Conservation (phyloP, 139 green algal genomes). For the Microglena sp. region DNA sequence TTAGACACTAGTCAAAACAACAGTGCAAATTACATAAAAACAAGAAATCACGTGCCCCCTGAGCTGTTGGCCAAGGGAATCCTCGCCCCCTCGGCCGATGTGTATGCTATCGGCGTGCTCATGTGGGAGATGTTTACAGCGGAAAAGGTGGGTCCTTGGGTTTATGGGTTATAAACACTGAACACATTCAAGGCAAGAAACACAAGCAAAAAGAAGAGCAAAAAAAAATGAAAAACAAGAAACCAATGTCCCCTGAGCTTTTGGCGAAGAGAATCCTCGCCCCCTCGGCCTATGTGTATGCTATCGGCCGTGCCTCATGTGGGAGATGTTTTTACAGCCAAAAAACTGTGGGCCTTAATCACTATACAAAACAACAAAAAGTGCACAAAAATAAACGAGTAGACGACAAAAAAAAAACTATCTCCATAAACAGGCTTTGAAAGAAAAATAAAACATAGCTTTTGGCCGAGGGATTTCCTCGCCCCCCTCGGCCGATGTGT, state of each 20-base stretch:
- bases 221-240: too few species aligned
- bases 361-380: too few species aligned
- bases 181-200: too few species aligned
- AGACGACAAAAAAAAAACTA: too few species aligned
- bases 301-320: slow-evolving; percentile 48
- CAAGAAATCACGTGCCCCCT: slow-evolving; percentile 36
- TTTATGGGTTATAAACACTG: too few species aligned
- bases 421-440: too few species aligned
- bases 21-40: too few species aligned
- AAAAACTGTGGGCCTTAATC: too few species aligned
- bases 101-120: slow-evolving; percentile 49
- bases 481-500: slow-evolving; percentile 37
- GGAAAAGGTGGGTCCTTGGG: slow-evolving; percentile 27
- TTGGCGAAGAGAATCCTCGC: slow-evolving; percentile 16
- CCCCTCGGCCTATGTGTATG: slow-evolving; percentile 40
- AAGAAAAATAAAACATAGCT: slow-evolving; percentile 33
- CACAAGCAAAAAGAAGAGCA: not conserved
- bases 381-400: too few species aligned
- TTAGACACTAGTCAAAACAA: too few species aligned
- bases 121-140: slow-evolving; percentile 51
- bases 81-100: slow-evolving; percentile 27
- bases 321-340: too few species aligned
- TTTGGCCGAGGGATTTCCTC: slow-evolving; percentile 13
- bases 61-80: slow-evolving; percentile 22
- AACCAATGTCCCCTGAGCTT: slow-evolving; percentile 35